Evolutionary conservation across 139 green algal species (phyloP).

Genomic region (Yamagishiella unicocca): DNA sequence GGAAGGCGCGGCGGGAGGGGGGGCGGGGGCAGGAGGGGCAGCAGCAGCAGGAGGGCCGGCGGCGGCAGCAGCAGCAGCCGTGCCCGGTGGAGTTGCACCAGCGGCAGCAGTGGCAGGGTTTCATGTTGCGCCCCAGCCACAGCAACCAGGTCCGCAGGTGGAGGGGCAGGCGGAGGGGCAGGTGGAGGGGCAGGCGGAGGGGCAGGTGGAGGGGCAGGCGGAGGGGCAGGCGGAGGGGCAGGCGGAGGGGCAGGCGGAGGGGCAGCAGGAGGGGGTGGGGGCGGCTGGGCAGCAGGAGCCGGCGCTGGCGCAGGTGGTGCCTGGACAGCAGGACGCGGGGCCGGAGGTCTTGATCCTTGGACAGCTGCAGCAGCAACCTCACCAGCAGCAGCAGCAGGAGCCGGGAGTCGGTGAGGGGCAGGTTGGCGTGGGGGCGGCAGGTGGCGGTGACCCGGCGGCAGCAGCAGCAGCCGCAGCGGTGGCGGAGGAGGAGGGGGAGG

Average conservation of each 20-base stretch:
- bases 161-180: background rate
- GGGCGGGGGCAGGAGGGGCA: background rate
- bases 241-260: background rate
- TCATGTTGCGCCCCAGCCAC: background rate
- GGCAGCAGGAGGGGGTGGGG: no score
- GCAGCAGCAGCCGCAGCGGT: background rate
- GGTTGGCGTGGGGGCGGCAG: background rate
- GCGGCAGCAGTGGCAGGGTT: background rate
- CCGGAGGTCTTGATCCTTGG: no score
- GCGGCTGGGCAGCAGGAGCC: background rate
- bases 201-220: background rate
- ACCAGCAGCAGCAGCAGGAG: slow-evolving; percentile 17
- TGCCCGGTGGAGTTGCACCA: background rate
- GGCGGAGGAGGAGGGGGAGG: background rate
- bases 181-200: background rate
- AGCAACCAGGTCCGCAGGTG: background rate
- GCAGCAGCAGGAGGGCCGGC: background rate
- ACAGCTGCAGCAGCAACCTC: background rate
- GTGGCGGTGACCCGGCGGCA: background rate
- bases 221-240: background rate
- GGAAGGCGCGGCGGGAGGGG: background rate
- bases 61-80: background rate
- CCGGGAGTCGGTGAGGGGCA: background rate
- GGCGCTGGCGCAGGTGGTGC: background rate
- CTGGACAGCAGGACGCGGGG: no score